Evolutionary conservation across 805 yeast genomes (phyloP).

Genomic region (Martiniozyma abietophila): DNA sequence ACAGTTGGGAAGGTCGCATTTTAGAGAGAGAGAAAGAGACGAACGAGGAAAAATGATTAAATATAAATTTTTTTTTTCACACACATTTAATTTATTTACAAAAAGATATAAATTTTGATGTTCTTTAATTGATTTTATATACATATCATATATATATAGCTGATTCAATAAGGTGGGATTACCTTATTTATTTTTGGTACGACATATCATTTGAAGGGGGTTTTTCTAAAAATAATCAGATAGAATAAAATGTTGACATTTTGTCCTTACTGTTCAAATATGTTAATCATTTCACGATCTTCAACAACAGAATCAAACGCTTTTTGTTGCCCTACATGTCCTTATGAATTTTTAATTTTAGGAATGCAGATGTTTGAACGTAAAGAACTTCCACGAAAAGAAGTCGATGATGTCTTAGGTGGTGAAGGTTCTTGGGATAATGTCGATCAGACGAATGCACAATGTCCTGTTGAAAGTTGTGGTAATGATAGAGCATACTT

Average conservation of each 20-base stretch:
- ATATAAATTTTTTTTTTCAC: too few relatives aligned
- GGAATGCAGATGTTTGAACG: constrained; percentile 83
- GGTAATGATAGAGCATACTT: constrained; percentile 89
- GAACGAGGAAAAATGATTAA: too few relatives aligned
- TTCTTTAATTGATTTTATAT: too few relatives aligned
- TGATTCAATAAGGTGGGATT: too few relatives aligned
- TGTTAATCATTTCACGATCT: constrained; percentile 67
- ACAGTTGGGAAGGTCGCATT: too few relatives aligned
- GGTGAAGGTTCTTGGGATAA: constrained; percentile 99
- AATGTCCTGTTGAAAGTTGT: constrained; percentile 84
- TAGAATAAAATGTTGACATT: constrained; percentile 85
- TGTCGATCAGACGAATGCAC: constrained; percentile 90
- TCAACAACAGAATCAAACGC: constrained; percentile 45
- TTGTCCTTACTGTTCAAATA: constrained; percentile 90
- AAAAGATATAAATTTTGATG: too few relatives aligned
- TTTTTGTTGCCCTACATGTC: constrained; percentile 88
- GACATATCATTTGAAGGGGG: too few relatives aligned
- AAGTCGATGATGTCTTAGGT: constrained; percentile 93
- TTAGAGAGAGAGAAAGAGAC: too few relatives aligned
- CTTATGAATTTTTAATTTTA: constrained; percentile 83
- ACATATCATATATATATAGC: too few relatives aligned
- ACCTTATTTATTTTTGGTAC: too few relatives aligned
- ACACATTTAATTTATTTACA: too few relatives aligned
- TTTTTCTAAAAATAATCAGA: too few relatives aligned
- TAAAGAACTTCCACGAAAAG: constrained; percentile 72